Conservation (phyloP, 176 grass and related monocot genomes). For the Ampelocalamus luodianensis region DNA sequence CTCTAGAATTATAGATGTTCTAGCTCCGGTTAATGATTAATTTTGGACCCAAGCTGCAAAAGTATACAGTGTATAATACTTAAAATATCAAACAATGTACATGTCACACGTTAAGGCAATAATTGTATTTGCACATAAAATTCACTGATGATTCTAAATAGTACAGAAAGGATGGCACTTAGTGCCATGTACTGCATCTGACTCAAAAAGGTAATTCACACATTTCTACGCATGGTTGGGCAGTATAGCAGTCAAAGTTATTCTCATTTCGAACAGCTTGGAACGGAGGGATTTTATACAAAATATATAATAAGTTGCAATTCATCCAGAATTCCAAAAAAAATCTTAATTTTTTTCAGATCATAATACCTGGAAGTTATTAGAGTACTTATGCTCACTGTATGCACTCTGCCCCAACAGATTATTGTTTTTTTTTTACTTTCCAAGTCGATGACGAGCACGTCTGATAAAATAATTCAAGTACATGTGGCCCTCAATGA, state of each 20-base stretch:
- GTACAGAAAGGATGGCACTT: not conserved
- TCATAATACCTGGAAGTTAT: not conserved
- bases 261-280: not conserved
- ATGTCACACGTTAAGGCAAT: not conserved
- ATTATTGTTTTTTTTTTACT: constrained; percentile 19
- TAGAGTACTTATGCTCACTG: constrained; percentile 14
- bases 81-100: not conserved
- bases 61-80: not conserved
- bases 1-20: constrained; percentile 16
- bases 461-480: constrained; percentile 46
- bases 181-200: not conserved
- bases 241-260: not conserved
- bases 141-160: not conserved
- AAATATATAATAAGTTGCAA: not conserved
- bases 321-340: not conserved
- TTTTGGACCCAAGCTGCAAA: constrained; percentile 26
- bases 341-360: not conserved
- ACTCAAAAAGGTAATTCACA: not conserved
- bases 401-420: not conserved
- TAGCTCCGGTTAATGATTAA: constrained; percentile 49
- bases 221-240: not conserved
- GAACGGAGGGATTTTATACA: not conserved
- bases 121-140: not conserved
- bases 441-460: constrained; percentile 19
- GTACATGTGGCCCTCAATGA: constrained; percentile 53